Evolutionary conservation across 1,139 yeast species (phyloP), one percentile per base, ranked within the genome.

Genomic region (Yamadazyma triangularis): DNA sequence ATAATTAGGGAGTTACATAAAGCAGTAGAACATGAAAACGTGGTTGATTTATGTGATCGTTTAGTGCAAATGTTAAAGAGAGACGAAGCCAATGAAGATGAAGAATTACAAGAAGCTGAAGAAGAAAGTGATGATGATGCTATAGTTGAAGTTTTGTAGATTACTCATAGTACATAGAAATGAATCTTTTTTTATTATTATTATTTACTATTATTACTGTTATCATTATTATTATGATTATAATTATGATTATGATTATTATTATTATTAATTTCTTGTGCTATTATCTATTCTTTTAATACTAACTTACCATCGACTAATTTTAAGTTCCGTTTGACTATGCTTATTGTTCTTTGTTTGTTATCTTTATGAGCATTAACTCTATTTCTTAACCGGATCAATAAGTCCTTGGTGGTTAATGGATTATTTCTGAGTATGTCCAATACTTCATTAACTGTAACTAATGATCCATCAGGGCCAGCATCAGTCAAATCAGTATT

Each of bases 51-150:
- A 36, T 77, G 85, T 60, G 86, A 81, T 42, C 71, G 85, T 56
- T 51, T 81, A 27, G 97, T 87, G 13, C 89, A 88, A 52, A 73
- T 86, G 80, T 66, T 88, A 41, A 82, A 83, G 89, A 78, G 97
- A 64, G 97, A 89, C 47, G 97, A 88, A 49, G 82, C 78, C 12
- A 67, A 68, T 5, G 56, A 37, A 15, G 50, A 32, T 2, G 52
- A 44, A 13, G 58, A 45, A 2, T 55, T 43, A 10, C 51, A 44
- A 8, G 54, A 47, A 13, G 58, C 56, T n/a, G 58, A 51, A 4
- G 65, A 63, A 15, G 53, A 51, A 15, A 52, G 53, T 18, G 53
- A 51, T 31, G 55, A 56, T 23, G 72, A 66, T 33, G 66, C 67
- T 39, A 62, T 73, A 22, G 78, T 76, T 28, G 82, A 79, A 45